Evolutionary conservation across 768 basidiomycete genomes (phyloP).

Genomic region (Kwoniella sp.): DNA sequence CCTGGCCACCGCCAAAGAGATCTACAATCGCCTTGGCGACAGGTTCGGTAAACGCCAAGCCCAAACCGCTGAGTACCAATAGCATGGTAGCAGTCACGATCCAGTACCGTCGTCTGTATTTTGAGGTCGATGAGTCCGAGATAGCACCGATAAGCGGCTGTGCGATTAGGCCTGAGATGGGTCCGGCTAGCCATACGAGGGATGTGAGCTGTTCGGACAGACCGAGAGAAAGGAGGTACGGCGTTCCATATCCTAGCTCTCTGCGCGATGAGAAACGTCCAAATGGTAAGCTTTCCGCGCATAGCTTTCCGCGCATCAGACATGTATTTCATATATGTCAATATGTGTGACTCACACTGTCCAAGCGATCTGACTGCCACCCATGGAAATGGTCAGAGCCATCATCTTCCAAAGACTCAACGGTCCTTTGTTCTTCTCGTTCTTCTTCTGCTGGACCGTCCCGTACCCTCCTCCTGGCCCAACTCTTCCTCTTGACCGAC

Average conservation of each 20-base stretch:
- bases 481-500: conserved; percentile 20
- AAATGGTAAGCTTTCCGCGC: too few species aligned
- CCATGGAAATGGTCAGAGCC: conserved; percentile 74
- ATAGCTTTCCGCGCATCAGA: too few species aligned
- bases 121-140: conserved; percentile 86
- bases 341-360: conserved; percentile 44
- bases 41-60: conserved; percentile 78
- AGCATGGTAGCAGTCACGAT: conserved; percentile 82
- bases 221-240: conserved; percentile 78
- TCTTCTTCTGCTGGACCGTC: conserved; percentile 16
- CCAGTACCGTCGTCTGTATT: conserved; percentile 90
- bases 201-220: conserved; percentile 87
- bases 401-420: conserved; percentile 52
- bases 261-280: conserved; percentile 15
- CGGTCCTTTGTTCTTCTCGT: conserved; percentile 34
- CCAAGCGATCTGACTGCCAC: conserved; percentile 62
- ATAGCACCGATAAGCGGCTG: conserved; percentile 98
- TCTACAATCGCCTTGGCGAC: conserved; percentile 76
- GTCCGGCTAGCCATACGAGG: conserved; percentile 84
- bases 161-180: conserved; percentile 89
- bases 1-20: conserved; percentile 70
- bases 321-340: too few species aligned
- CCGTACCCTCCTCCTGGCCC: neutral
- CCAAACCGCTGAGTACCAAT: conserved; percentile 73
- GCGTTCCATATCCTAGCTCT: conserved; percentile 81